Percentiles rank a stretch among this genome's conserved stretches.
These are phyloP conservation scores for Tricladium varicosporioides DNA, from an alignment of 2,329 filamentous ascomycete species.

Conservation along the genomic window DNA sequence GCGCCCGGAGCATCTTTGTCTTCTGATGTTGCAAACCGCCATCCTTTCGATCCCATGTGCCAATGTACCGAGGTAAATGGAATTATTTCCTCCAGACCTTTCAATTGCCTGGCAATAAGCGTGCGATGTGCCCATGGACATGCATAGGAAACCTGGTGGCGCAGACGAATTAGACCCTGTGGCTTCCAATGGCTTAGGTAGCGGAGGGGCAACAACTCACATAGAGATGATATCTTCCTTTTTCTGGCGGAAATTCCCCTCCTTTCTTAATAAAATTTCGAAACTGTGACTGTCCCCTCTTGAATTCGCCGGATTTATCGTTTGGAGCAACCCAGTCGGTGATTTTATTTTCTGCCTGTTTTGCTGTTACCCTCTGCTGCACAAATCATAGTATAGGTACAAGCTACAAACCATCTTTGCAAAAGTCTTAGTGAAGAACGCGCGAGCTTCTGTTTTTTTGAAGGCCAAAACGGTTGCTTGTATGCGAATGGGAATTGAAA, in stretches of 20 bases:
- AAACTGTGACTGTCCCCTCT: conserved; percentile 81
- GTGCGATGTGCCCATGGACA: conserved; percentile 79
- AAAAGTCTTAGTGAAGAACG: not conserved
- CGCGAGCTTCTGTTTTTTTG: not conserved
- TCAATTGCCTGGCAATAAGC: conserved; percentile 83
- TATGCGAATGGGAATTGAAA: conserved; percentile 6
- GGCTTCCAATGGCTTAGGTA: conserved; percentile 64
- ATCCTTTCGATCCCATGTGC: conserved; percentile 70
- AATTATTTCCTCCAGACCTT: conserved; percentile 86
- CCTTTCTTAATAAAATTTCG: conserved; percentile 63
- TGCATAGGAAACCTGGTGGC: conserved; percentile 35
- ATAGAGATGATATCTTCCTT: conserved; percentile 89
- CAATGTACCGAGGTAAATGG: conserved; percentile 39
- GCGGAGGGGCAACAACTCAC: conserved; percentile 75
- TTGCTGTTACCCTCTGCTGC: conserved; percentile 15
- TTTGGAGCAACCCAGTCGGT: conserved; percentile 79
- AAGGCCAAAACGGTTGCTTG: conserved; percentile 3
- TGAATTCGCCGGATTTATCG: conserved; percentile 87
- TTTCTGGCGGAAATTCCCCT: conserved; percentile 71
- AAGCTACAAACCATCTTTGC: conserved; percentile 22
- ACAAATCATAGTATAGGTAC: conserved; percentile 24
- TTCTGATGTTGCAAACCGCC: conserved; percentile 61
- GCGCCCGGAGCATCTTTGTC: conserved; percentile 56
- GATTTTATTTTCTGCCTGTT: conserved; percentile 48
- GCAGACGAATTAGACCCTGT: not conserved